Base-by-base conservation (phyloP, 1,139 yeast genomes). In the Barnettozyma hawaiiensis region DNA sequence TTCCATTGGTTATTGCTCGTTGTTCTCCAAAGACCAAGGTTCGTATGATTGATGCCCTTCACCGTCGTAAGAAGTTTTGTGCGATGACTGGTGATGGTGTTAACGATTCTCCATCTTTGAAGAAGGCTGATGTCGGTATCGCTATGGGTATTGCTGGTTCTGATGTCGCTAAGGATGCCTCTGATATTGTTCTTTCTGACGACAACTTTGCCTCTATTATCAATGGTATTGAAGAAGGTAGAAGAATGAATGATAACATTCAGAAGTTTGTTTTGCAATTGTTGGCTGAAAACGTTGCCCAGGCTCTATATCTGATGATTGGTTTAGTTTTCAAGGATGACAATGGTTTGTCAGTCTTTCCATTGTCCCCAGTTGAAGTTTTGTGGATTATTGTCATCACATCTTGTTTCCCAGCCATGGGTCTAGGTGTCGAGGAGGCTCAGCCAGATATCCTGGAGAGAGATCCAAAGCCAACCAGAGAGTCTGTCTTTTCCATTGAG, bases 41-140 rank as follows among this genome's bases (percentile, higher is more conserved):
- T 19, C 73, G 89, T 51, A 81, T 85, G 84, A 83, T 85, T 57
- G 90, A 84, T 32, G 92, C 94, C 0, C 69, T 85, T 35, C 92
- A 84, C 55, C 76, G 94, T 50, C 73, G 90, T 48, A 62, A 70
- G 16, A 78, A 77, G 50, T 81, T 78, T 57, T 79, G 82, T 51
- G 94, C 92, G 27, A 85, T 84, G 94, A 84, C 95, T 33, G 95
- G 94, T 53, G 94, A 84, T 62, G 94, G 94, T 53, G 90, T 84
- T 41, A 85, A 85, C 59, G 94, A 85, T 61, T 83, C 92, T 4
- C 95, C 94, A 16, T 78, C 87, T 5, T 70, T 85, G 62, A 83
- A 83, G 59, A 79, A 76, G 50, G 85, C 94, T 1, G 92, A 85
- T 62, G 87, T 85, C 44, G 94, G 95, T 53, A 83, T 84, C 59